Evolutionary conservation across 2,329 filamentous ascomycete species (phyloP).

Genomic region (Fusarium torulosum): DNA sequence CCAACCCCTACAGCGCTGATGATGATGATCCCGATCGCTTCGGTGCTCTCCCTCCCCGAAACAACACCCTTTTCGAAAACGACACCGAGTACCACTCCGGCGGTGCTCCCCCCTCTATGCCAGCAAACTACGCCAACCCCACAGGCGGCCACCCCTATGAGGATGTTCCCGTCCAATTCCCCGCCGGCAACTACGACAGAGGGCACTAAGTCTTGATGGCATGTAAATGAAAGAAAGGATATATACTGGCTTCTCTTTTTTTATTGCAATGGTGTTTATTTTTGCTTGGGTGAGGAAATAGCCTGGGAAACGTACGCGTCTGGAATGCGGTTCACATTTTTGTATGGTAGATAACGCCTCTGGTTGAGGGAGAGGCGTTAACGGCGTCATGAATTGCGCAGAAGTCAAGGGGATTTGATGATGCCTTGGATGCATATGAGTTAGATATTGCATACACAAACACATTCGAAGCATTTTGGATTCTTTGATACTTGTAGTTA

Average conservation of each 20-base stretch:
- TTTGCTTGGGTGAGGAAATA: constrained; percentile 36
- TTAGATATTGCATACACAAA: constrained; percentile 28
- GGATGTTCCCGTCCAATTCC: constrained; percentile 66
- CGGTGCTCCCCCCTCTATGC: constrained; percentile 43
- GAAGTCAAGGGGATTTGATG: constrained; percentile 34
- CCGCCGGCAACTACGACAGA: constrained; percentile 69
- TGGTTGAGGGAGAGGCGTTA: constrained; percentile 37
- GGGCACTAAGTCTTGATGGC: constrained; percentile 53
- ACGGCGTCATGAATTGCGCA: constrained; percentile 44
- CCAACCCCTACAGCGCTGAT: constrained; percentile 55
- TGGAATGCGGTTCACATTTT: constrained; percentile 35
- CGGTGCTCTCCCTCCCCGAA: constrained; percentile 54
- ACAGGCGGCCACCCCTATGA: constrained; percentile 43
- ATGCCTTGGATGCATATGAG: constrained; percentile 33
- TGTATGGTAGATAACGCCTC: constrained; percentile 46
- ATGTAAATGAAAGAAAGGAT: constrained; percentile 40
- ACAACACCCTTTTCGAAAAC: constrained; percentile 62
- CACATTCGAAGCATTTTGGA: constrained; percentile 21
- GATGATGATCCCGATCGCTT: constrained; percentile 58
- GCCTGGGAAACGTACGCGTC: constrained; percentile 36
- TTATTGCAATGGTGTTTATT: constrained; percentile 36
- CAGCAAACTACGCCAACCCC: constrained; percentile 44
- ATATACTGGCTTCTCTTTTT: constrained; percentile 41
- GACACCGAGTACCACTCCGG: constrained; percentile 62
- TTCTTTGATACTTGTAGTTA: constrained; percentile 20